Conservation (phyloP, 164 flowering plant genomes). For the Aristolochia californica region DNA sequence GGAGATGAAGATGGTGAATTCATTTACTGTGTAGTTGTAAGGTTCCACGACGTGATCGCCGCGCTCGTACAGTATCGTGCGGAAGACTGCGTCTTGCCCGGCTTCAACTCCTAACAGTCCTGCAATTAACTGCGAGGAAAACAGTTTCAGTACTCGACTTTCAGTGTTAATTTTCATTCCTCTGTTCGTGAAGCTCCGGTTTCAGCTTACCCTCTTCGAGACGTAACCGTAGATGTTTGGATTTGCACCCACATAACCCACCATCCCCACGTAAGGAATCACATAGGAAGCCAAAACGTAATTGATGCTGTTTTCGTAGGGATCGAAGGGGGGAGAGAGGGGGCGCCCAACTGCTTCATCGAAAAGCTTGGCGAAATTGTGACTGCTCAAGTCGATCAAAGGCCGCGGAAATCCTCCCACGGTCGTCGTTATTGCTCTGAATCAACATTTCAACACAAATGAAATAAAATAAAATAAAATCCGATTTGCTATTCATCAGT, state of each 20-base stretch:
- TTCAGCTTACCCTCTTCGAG: slow-evolving; percentile 4
- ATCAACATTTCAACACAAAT: not conserved
- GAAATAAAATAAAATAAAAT: too few relatives aligned
- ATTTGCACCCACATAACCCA: slow-evolving; percentile 55
- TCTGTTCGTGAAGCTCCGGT: not conserved
- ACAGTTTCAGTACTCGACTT: not conserved
- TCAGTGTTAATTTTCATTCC: not conserved
- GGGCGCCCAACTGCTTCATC: slow-evolving; percentile 31
- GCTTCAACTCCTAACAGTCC: slow-evolving; percentile 56
- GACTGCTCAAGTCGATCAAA: slow-evolving; percentile 28
- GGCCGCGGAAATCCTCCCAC: slow-evolving; percentile 56
- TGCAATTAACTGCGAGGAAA: slow-evolving; percentile 46
- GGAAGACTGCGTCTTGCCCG: slow-evolving; percentile 58
- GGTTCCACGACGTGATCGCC: slow-evolving; percentile 25
- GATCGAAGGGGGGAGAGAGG: slow-evolving; percentile 49
- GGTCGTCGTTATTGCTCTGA: slow-evolving; percentile 29
- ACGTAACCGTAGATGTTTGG: slow-evolving; percentile 23
- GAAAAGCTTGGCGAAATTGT: slow-evolving; percentile 22
- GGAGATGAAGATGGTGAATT: slow-evolving; percentile 36
- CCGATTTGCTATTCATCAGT: not conserved
- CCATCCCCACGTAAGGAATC: slow-evolving; percentile 64
- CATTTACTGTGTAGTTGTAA: slow-evolving; percentile 37
- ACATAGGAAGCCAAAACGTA: slow-evolving; percentile 40
- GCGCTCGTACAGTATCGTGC: slow-evolving; percentile 38
- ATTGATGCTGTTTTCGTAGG: slow-evolving; percentile 37